Evolutionary conservation across 2,329 filamentous ascomycete species (phyloP).

Genomic region (Ceratocystis albifundus): DNA sequence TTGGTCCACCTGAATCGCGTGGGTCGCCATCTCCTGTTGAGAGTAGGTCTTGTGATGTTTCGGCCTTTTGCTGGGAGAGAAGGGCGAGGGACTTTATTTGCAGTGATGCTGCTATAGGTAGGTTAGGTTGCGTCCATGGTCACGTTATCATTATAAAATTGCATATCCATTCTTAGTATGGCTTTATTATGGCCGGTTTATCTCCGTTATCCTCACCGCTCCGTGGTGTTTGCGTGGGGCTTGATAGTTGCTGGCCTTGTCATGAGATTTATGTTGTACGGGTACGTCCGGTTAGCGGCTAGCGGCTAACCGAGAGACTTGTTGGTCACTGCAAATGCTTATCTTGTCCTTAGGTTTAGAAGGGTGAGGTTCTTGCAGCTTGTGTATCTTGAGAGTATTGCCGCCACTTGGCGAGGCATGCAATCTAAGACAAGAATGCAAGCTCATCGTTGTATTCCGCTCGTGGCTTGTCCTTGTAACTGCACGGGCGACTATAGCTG

Average conservation of each 20-base stretch:
- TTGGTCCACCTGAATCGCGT: not conserved
- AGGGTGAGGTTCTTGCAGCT: not conserved
- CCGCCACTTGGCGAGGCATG: not conserved
- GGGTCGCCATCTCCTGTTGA: not conserved
- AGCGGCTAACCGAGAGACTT: not conserved
- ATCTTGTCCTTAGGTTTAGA: not conserved
- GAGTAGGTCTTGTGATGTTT: not conserved
- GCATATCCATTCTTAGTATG: not conserved
- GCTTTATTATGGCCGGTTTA: not conserved
- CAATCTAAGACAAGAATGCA: not conserved
- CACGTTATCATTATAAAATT: not conserved
- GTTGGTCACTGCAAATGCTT: not conserved
- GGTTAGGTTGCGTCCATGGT: not conserved
- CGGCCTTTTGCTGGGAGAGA: not conserved
- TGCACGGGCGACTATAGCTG: not conserved
- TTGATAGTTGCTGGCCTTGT: not conserved
- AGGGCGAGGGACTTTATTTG: not conserved
- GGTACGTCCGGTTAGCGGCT: slow-evolving; percentile 1
- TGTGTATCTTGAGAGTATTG: not conserved
- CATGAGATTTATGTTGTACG: not conserved
- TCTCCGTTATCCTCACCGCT: not conserved
- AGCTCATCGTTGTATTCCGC: not conserved
- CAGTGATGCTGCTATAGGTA: not conserved
- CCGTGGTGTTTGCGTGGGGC: not conserved
- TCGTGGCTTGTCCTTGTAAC: not conserved